Conservation (phyloP, 2,329 filamentous ascomycete genomes). For the Sphaerulina musiva region DNA sequence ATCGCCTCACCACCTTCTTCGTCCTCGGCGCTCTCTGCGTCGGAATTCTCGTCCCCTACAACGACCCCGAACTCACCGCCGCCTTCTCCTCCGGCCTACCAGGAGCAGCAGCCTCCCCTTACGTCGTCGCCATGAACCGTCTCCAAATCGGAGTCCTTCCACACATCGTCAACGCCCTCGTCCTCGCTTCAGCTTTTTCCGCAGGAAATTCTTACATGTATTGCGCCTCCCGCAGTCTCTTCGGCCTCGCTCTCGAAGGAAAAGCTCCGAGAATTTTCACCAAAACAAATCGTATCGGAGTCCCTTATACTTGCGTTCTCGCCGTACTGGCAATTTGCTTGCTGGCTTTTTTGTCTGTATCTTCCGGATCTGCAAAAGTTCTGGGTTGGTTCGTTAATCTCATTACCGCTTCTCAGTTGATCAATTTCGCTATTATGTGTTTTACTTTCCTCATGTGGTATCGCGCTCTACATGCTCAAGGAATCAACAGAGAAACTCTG, state of each 20-base stretch:
- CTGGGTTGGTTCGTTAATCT: constrained; percentile 65
- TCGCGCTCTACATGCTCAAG: constrained; percentile 61
- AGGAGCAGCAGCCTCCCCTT: constrained; percentile 59
- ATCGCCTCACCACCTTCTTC: constrained; percentile 69
- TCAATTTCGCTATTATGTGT: constrained; percentile 64
- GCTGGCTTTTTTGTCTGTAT: constrained; percentile 66
- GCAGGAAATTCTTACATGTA: constrained; percentile 63
- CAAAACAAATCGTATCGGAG: constrained; percentile 57
- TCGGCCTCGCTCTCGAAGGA: constrained; percentile 58
- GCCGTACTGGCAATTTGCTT: constrained; percentile 61
- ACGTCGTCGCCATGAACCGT: constrained; percentile 62
- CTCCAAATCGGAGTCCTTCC: constrained; percentile 58
- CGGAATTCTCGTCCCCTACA: constrained; percentile 65
- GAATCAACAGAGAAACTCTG: constrained; percentile 56
- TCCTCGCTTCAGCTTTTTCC: constrained; percentile 55
- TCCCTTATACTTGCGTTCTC: constrained; percentile 66
- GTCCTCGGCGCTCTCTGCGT: constrained; percentile 66
- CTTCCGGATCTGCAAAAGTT: constrained; percentile 58
- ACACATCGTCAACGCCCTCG: constrained; percentile 65
- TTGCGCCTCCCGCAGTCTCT: constrained; percentile 60
- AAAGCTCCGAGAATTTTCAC: constrained; percentile 49
- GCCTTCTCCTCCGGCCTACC: constrained; percentile 41
- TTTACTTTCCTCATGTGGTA: constrained; percentile 66
- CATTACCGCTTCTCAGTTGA: constrained; percentile 65
- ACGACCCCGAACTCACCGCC: constrained; percentile 55